phyloP scores from a whole-genome alignment of 2,329 filamentous ascomycete species.

The Penicillium capsulatum region DNA sequence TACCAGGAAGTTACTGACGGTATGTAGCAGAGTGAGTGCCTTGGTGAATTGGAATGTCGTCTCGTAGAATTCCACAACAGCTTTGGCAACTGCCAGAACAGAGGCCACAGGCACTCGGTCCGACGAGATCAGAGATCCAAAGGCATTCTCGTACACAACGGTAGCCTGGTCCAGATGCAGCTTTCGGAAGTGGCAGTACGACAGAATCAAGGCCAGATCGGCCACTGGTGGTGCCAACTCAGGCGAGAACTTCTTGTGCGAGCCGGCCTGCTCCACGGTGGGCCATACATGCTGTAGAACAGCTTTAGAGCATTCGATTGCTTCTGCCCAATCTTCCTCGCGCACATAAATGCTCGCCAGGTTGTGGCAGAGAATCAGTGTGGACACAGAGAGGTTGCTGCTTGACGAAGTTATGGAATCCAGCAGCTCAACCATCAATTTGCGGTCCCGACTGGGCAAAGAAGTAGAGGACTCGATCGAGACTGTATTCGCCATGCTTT shows the following conservation, averaged over 20 bases:
- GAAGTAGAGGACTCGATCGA: constrained; percentile 20
- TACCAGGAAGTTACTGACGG: constrained; percentile 32
- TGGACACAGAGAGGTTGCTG: constrained; percentile 22
- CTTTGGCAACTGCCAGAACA: constrained; percentile 32
- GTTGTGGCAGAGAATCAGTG: constrained; percentile 30
- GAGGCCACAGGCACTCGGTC: constrained; percentile 32
- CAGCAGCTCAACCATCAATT: constrained; percentile 30
- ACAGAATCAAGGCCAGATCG: constrained; percentile 31
- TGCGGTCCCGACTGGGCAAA: constrained; percentile 26
- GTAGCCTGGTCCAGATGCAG: constrained; percentile 29
- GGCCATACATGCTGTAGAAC: constrained; percentile 34
- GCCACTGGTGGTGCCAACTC: constrained; percentile 31
- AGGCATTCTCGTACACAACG: constrained; percentile 33
- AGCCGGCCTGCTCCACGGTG: constrained; percentile 26
- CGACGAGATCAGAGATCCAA: constrained; percentile 29
- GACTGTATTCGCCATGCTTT: constrained; percentile 23
- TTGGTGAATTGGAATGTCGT: constrained; percentile 36
- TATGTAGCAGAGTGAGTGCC: constrained; percentile 29
- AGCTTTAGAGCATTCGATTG: constrained; percentile 27
- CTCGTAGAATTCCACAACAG: constrained; percentile 36
- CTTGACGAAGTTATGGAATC: constrained; percentile 31
- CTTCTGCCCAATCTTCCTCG: constrained; percentile 30
- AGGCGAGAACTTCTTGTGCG: constrained; percentile 27
- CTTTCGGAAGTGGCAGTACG: constrained; percentile 34
- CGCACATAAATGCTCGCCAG: constrained; percentile 30